phyloP scores from a whole-genome alignment of 2,329 filamentous ascomycete genomes.

The Fusarium sp. region DNA sequence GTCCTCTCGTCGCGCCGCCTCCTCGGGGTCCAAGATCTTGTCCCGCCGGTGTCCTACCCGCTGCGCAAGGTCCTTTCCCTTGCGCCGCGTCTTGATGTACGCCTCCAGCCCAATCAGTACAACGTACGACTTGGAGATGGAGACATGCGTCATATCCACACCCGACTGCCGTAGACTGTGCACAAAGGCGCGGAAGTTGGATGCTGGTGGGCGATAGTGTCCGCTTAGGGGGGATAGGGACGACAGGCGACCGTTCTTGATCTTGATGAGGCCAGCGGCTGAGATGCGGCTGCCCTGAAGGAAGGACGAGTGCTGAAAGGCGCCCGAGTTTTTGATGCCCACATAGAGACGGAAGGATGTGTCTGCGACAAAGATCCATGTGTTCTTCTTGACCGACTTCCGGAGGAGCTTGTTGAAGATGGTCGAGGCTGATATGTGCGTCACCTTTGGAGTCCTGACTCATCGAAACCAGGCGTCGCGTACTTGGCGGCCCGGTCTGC shows the following conservation, averaged over 20 bases:
- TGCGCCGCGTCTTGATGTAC: conserved; percentile 77
- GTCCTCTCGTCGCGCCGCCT: conserved; percentile 67
- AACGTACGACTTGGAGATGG: conserved; percentile 84
- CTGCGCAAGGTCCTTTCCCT: conserved; percentile 67
- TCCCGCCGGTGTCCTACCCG: conserved; percentile 66
- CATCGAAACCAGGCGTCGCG: conserved; percentile 71
- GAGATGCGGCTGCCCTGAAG: conserved; percentile 84
- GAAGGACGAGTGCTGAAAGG: conserved; percentile 93
- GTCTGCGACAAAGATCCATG: conserved; percentile 94
- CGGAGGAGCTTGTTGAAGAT: conserved; percentile 84
- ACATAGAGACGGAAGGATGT: conserved; percentile 88
- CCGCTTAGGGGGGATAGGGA: conserved; percentile 79
- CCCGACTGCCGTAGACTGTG: conserved; percentile 77
- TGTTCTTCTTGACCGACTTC: conserved; percentile 85
- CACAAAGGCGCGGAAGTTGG: conserved; percentile 87
- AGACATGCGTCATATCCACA: conserved; percentile 83
- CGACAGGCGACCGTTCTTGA: conserved; percentile 82
- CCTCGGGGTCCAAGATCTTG: conserved; percentile 71
- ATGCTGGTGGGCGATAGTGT: conserved; percentile 86
- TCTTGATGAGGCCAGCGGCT: conserved; percentile 86
- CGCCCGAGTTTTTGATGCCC: conserved; percentile 88
- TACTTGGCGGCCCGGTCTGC: conserved; percentile 74
- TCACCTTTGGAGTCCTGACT: conserved; percentile 65
- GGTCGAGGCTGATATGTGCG: conserved; percentile 76
- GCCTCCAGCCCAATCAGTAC: conserved; percentile 85